phyloP scores from a whole-genome alignment of 2,329 filamentous ascomycete species.

The Cytospora paraplurivora region DNA sequence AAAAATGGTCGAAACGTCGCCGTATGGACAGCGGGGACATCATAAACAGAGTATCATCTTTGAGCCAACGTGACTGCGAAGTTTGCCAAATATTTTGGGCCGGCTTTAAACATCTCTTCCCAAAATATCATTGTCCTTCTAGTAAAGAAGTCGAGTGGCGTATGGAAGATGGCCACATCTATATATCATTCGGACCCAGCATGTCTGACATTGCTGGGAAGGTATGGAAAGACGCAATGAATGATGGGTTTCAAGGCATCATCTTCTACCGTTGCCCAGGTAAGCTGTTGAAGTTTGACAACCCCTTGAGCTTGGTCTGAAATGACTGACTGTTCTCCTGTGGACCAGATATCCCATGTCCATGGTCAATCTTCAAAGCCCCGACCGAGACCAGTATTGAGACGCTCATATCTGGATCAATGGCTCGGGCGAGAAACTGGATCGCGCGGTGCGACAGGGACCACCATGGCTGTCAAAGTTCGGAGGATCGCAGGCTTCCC shows the following conservation, averaged over 20 bases:
- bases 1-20: too few species aligned
- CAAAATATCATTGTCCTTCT: neutral
- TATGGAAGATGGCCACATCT: neutral
- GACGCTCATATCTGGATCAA: neutral
- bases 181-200: neutral
- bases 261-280: neutral
- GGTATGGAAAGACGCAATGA: too few species aligned
- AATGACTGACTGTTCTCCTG: neutral
- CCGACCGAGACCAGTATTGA: neutral
- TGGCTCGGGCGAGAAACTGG: neutral
- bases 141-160: neutral
- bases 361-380: constrained; percentile 1
- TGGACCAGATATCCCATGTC: neutral
- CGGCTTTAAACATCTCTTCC: neutral
- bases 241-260: neutral
- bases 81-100: neutral
- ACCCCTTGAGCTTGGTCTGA: neutral
- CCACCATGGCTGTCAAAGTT: neutral
- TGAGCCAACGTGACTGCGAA: neutral
- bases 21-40: too few species aligned
- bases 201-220: neutral
- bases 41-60: too few species aligned
- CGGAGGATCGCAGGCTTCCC: neutral
- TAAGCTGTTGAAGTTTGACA: neutral
- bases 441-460: neutral